A percentile compares a stretch with the other conserved stretches of the same genome.
Conservation (phyloP, 192 early-diverging fungal species). For the Dimargaris xerosporica region DNA sequence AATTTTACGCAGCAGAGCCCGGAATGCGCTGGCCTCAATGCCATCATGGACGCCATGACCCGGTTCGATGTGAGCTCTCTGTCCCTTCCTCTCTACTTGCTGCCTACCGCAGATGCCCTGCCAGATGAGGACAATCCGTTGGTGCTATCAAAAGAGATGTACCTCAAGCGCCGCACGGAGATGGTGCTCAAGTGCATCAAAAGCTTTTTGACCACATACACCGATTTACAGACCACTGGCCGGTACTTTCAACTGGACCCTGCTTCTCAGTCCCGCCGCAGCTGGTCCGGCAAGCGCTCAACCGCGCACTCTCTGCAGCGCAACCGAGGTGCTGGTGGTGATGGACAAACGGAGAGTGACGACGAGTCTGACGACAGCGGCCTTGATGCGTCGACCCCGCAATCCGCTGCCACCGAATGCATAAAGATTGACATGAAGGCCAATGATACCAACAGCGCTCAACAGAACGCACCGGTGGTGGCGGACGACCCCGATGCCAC, state of each 20-base stretch:
- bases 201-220: conserved; percentile 24
- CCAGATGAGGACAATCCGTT: conserved; percentile 11
- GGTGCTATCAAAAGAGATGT: conserved; percentile 22
- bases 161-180: conserved; percentile 31
- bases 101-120: conserved; percentile 13
- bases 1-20: conserved; percentile 4
- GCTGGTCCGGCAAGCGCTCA: not conserved
- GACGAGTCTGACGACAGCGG: no score
- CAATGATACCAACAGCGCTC: not conserved
- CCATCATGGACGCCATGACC: conserved; percentile 14
- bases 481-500: no score
- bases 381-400: not conserved
- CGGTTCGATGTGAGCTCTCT: conserved; percentile 13
- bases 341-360: no score
- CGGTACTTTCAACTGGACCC: not conserved
- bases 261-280: not conserved
- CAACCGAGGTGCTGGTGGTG: not conserved
- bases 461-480: no score
- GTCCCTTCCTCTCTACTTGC: conserved; percentile 14
- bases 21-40: not conserved
- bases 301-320: not conserved
- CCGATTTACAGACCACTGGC: not conserved
- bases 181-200: conserved; percentile 32
- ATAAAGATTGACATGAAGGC: not conserved
- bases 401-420: not conserved